phyloP scores from a whole-genome alignment of 2,329 filamentous ascomycete species.

The Emergomyces orientalis region DNA sequence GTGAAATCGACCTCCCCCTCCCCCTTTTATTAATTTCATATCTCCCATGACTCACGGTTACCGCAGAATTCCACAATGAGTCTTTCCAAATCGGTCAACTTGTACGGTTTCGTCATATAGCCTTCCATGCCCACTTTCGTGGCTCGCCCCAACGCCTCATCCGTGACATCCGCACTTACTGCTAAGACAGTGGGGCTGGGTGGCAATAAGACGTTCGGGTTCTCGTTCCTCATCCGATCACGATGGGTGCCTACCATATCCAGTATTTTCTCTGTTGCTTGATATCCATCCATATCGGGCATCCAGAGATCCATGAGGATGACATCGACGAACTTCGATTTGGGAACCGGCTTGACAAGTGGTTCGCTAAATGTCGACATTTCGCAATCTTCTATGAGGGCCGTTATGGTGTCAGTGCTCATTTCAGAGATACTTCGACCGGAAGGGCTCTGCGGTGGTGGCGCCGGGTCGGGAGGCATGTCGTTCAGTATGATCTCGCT shows the following conservation, averaged over 20 bases:
- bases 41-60: constrained; percentile 8
- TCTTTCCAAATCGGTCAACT: constrained; percentile 52
- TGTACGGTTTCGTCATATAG: constrained; percentile 60
- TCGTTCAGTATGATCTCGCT: constrained; percentile 30
- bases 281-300: constrained; percentile 63
- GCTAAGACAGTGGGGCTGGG: constrained; percentile 45
- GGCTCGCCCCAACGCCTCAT: constrained; percentile 52
- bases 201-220: constrained; percentile 26
- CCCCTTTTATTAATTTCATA: constrained; percentile 16
- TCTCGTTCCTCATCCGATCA: constrained; percentile 15
- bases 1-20: neutral
- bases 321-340: constrained; percentile 46
- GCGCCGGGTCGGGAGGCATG: neutral
- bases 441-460: neutral
- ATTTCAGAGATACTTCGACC: constrained; percentile 1
- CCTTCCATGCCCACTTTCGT: constrained; percentile 57
- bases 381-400: neutral
- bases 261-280: constrained; percentile 56
- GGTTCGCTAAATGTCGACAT: neutral
- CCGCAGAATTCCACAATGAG: constrained; percentile 46
- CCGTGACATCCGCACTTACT: constrained; percentile 58
- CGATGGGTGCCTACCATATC: constrained; percentile 39
- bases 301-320: constrained; percentile 71
- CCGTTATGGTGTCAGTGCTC: constrained; percentile 16
- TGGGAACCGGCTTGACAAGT: constrained; percentile 14